Conservation (phyloP, 169 alveolate species). For the Prorocentrum cordatum region DNA sequence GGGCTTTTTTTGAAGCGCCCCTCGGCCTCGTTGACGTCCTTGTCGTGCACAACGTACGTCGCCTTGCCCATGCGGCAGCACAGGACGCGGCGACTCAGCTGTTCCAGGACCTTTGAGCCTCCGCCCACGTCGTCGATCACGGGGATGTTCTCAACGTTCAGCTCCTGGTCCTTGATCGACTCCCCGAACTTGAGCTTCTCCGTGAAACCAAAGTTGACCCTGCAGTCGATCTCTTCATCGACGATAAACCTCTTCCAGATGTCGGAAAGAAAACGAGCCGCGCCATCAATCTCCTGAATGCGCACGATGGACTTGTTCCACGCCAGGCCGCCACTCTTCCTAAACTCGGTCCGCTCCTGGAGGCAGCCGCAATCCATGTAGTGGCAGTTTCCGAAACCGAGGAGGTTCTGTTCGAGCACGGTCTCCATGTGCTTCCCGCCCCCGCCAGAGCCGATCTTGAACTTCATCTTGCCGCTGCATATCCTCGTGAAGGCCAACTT, state of each 20-base stretch:
- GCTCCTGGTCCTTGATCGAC: not conserved
- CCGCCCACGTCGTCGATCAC: not conserved
- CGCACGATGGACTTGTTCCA: no score
- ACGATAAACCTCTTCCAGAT: not conserved
- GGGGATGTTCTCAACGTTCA: not conserved
- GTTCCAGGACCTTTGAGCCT: not conserved
- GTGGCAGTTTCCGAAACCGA: no score
- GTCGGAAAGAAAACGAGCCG: not conserved
- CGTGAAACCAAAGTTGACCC: not conserved
- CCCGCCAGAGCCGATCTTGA: no score
- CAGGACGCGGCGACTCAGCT: not conserved
- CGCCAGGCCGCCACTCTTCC: no score
- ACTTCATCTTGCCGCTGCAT: no score
- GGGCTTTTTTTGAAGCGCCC: not conserved
- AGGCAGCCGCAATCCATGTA: no score
- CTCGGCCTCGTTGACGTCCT: not conserved
- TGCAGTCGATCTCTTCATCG: not conserved
- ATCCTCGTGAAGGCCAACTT: no score
- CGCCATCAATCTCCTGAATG: not conserved
- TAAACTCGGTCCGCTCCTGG: no score
- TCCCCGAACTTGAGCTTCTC: not conserved
- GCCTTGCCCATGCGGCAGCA: constrained; percentile 7
- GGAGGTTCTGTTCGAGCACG: no score
- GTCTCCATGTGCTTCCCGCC: no score
- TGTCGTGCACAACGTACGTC: not conserved